Conservation (phyloP, 2,329 filamentous ascomycete genomes). For the Trichoderma sp. region DNA sequence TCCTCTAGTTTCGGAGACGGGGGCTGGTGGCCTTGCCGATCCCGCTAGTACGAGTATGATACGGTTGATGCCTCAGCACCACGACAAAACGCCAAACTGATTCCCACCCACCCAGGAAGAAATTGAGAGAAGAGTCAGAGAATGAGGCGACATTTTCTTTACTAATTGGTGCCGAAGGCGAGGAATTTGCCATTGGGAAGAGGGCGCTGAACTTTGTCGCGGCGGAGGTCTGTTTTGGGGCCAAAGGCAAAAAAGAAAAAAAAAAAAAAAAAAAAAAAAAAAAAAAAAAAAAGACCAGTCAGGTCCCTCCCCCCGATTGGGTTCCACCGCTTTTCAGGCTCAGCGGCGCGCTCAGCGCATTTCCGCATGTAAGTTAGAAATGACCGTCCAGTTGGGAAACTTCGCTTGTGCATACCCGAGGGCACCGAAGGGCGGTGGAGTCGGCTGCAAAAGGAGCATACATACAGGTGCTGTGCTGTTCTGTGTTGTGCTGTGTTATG, state of each 20-base stretch:
- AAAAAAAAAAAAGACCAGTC: background rate
- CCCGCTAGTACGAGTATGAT: background rate
- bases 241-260: background rate
- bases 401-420: background rate
- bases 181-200: background rate
- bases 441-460: background rate
- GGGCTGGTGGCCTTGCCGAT: background rate
- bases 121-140: background rate
- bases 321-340: conserved; percentile 14
- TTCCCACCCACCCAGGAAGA: background rate
- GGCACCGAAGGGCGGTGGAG: background rate
- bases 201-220: background rate
- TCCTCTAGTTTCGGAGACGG: background rate
- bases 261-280: background rate
- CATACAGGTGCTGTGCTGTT: background rate
- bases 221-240: background rate
- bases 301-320: conserved; percentile 3
- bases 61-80: background rate
- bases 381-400: conserved; percentile 1
- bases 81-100: background rate
- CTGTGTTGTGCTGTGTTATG: background rate
- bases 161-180: background rate
- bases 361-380: background rate
- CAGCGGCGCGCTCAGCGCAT: conserved; percentile 10
- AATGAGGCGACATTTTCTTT: background rate